phyloP scores from a whole-genome alignment of 2,329 filamentous ascomycete species.

The Didymella pomorum region DNA sequence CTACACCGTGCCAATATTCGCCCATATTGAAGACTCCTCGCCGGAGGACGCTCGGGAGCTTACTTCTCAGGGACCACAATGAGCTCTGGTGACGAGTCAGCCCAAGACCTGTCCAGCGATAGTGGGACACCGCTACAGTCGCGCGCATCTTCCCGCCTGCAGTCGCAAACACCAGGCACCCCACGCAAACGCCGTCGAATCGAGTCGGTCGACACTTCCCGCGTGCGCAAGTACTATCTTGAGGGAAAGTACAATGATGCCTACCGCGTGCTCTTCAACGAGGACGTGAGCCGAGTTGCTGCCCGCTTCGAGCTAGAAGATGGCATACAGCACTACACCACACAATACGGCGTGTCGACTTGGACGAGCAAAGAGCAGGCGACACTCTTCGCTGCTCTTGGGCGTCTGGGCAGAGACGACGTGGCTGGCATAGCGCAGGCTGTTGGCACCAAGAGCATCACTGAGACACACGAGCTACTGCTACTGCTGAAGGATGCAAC shows the following conservation, averaged over 20 bases:
- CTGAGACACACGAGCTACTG: constrained; percentile 78
- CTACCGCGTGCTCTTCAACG: constrained; percentile 49
- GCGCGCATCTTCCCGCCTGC: constrained; percentile 21
- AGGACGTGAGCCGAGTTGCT: constrained; percentile 32
- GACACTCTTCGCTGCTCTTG: constrained; percentile 71
- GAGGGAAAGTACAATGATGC: constrained; percentile 57
- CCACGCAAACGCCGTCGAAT: constrained; percentile 40
- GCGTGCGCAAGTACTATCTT: constrained; percentile 37
- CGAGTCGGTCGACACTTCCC: constrained; percentile 27
- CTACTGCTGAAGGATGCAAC: constrained; percentile 64
- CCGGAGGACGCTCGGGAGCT: not conserved
- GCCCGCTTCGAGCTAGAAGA: constrained; percentile 25
- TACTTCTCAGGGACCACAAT: constrained; percentile 13
- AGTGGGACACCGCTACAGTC: constrained; percentile 5
- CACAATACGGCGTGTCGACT: constrained; percentile 71
- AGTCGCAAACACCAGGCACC: constrained; percentile 21
- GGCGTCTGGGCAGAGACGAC: constrained; percentile 70
- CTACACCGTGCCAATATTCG: not conserved
- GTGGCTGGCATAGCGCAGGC: constrained; percentile 67
- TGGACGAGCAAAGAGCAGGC: constrained; percentile 80
- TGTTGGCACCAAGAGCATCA: constrained; percentile 74
- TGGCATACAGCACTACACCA: constrained; percentile 39
- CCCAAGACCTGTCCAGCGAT: constrained; percentile 11
- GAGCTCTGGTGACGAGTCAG: constrained; percentile 28
- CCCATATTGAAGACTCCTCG: not conserved